These are phyloP conservation scores for Lycium ferocissimum DNA, from an alignment of 257 asterid genomes.

Conservation along the genomic window DNA sequence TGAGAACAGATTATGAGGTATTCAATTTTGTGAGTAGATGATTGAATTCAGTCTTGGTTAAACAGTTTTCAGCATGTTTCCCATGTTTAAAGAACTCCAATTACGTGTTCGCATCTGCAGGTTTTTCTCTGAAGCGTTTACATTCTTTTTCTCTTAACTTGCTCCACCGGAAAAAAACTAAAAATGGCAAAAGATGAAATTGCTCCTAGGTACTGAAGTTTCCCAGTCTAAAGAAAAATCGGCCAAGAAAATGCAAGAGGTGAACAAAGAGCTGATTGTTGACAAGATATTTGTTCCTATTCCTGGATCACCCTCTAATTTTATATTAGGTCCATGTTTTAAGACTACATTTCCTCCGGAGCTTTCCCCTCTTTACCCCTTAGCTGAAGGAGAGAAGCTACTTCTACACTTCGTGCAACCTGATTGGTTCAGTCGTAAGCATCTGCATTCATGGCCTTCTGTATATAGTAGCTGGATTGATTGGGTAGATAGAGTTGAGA, in stretches of 20 bases:
- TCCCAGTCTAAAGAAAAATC: background rate
- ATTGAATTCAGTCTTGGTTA: background rate
- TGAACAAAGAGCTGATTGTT: background rate
- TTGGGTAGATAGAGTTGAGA: constrained; percentile 13
- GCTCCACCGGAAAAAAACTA: background rate
- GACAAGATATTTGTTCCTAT: constrained; percentile 22
- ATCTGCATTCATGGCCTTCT: too few species aligned
- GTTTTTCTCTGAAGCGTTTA: background rate
- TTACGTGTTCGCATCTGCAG: background rate
- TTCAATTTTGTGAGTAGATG: too few species aligned
- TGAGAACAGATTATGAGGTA: too few species aligned
- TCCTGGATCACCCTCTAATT: background rate
- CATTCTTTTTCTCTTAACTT: background rate
- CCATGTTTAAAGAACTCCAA: background rate
- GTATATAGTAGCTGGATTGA: too few species aligned
- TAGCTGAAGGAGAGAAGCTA: constrained; percentile 32
- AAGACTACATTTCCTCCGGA: background rate
- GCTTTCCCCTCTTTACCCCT: constrained; percentile 13
- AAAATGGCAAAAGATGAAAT: background rate
- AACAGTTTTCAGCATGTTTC: background rate
- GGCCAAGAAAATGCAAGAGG: constrained; percentile 8
- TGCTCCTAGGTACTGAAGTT: background rate
- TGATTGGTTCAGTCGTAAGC: background rate
- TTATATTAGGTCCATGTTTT: constrained; percentile 32
- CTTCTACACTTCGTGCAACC: background rate